Evolutionary conservation across 2,329 filamentous ascomycete species (phyloP).

Genomic region (Ophiostoma pallidulum): DNA sequence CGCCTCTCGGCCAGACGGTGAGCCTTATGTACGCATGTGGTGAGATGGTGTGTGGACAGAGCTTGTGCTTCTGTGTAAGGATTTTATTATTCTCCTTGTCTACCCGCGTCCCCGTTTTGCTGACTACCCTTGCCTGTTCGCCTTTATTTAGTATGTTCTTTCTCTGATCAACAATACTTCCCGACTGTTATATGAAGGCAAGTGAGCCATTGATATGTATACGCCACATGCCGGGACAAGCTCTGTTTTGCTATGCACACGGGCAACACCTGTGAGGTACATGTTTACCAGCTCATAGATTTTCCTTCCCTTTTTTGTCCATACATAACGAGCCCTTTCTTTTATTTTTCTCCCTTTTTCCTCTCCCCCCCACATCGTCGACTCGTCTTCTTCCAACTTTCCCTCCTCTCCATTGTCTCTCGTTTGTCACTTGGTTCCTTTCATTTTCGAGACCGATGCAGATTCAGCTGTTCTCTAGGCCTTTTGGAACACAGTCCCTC

Average conservation of each 20-base stretch:
- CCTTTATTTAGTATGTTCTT: not conserved
- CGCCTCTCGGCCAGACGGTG: constrained; percentile 10
- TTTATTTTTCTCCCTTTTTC: not conserved
- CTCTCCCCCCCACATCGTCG: not conserved
- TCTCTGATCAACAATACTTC: not conserved
- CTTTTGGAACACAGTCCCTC: no score
- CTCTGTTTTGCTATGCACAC: not conserved
- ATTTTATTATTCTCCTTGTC: not conserved
- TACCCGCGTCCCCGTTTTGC: not conserved
- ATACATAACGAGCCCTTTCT: not conserved
- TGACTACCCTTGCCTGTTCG: constrained; percentile 7
- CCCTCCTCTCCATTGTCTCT: not conserved
- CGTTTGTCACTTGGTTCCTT: not conserved
- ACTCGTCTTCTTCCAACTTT: not conserved
- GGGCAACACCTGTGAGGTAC: not conserved
- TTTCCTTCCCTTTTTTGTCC: not conserved
- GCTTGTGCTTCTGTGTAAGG: not conserved
- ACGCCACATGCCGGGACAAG: constrained; percentile 15
- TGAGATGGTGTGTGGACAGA: not conserved
- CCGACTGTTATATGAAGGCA: constrained; percentile 20
- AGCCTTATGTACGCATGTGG: constrained; percentile 6
- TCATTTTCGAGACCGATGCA: no score
- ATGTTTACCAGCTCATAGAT: constrained; percentile 12
- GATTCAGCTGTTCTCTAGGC: no score
- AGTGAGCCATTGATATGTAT: constrained; percentile 14